phyloP scores from a whole-genome alignment of 2,329 filamentous ascomycete species.

The Aspergillus novoparasiticus region DNA sequence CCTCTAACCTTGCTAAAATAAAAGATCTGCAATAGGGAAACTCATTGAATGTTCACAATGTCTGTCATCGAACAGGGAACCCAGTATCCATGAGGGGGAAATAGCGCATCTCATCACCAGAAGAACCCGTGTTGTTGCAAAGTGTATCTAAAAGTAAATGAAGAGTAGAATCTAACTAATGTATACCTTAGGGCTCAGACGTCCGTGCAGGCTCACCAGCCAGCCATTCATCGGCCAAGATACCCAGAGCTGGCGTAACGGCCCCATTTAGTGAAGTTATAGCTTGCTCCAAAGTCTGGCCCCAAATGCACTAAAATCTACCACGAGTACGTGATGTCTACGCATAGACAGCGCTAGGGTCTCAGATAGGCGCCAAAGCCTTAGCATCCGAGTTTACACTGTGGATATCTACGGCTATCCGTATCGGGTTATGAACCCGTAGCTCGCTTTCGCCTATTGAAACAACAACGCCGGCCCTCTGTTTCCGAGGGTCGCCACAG shows the following conservation, averaged over 20 bases:
- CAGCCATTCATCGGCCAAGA: background rate
- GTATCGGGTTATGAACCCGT: background rate
- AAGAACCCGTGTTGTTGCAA: background rate
- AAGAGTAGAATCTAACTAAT: background rate
- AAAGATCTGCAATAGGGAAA: background rate
- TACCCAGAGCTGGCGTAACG: background rate
- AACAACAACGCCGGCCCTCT: background rate
- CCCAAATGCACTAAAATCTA: background rate
- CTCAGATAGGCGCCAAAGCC: slow-evolving; percentile 1
- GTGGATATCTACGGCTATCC: background rate
- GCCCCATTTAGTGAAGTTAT: background rate
- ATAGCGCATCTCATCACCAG: background rate
- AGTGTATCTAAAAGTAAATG: background rate
- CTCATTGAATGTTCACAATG: background rate
- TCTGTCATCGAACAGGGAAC: background rate
- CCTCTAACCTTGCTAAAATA: background rate
- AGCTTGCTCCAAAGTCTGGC: background rate
- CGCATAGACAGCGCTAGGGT: slow-evolving; percentile 1
- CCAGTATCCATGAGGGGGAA: background rate
- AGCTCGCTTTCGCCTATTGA: background rate
- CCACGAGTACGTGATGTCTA: background rate
- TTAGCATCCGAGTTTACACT: background rate
- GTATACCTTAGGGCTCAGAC: background rate
- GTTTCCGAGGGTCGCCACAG: background rate
- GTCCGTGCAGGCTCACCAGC: background rate